Evolutionary conservation across 179 eudicot genomes (phyloP).

Genomic region (Heliamphora pulchella): DNA sequence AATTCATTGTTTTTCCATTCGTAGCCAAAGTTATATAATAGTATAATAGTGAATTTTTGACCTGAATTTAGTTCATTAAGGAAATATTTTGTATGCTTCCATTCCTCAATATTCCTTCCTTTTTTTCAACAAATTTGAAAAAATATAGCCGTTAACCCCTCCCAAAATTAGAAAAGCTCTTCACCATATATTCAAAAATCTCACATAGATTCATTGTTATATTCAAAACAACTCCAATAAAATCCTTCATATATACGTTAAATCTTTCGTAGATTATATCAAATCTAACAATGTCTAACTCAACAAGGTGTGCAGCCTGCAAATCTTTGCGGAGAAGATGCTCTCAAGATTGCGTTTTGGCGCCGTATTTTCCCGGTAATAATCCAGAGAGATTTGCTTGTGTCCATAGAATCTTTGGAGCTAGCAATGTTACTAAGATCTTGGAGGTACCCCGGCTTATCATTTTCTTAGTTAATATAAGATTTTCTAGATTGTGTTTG

Average conservation of each 20-base stretch:
- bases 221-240: background rate
- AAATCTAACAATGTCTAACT: constrained; percentile 28
- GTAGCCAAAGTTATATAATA: too few relatives aligned
- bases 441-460: constrained; percentile 29
- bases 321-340: constrained; percentile 43
- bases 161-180: background rate
- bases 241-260: background rate
- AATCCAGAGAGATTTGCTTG: constrained; percentile 36
- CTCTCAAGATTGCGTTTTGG: constrained; percentile 44
- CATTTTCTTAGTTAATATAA: too few relatives aligned
- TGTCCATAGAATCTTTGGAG: constrained; percentile 54
- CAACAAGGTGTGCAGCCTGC: constrained; percentile 53
- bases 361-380: constrained; percentile 45
- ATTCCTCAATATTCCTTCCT: background rate
- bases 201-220: constrained; percentile 4
- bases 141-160: constrained; percentile 16
- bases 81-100: background rate
- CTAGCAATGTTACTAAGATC: constrained; percentile 38
- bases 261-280: constrained; percentile 15
- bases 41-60: background rate
- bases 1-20: too few relatives aligned
- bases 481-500: too few relatives aligned
- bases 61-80: background rate
- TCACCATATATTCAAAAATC: background rate
- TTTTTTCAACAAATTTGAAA: background rate